Evolutionary conservation across 805 yeast genomes (phyloP), one percentile per base, ranked within the genome.

Genomic region (Vanderwaltozyma verrucispora): DNA sequence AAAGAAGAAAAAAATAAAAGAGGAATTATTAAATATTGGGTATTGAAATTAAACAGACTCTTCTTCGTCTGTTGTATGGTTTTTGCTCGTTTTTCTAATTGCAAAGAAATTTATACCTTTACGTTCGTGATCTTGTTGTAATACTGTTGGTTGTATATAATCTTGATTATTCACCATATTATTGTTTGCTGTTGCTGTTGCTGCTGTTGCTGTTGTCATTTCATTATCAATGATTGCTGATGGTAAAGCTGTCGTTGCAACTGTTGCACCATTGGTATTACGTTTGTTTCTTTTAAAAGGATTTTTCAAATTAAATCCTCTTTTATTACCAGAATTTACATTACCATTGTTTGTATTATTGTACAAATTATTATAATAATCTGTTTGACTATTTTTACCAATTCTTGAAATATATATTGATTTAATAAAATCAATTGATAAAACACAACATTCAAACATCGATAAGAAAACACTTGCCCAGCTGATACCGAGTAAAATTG

Each of bases 101-200:
- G 77, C 80, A 69, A 80, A 81, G 62, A 80, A 81, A 61, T 83
- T 77, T 51, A 81, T 80, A 33, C 88, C 88, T 44, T 48, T 56
- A 45, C 46, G 62, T 40, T 46, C 52, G 48, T 14, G 37, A 23
- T 43, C 54, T 45, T 42, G 51, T 42, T 38, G 52, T 28, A 40
- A 46, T 21, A 19, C 15, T 30, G 26, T 7, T 28, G 23, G 11
- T 31, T 30, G n/a, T 13, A 8, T 10, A 10, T 24, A 4, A 10
- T 21, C 6, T 21, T 21, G 24, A 10, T 10, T 21, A 6, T 7
- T 21, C 24, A 21, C 6, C 24, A 7, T 7, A 6, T 21, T 7
- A 21, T 7, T 6, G 24, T 21, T 10, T 10, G 10, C 10, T 21
- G 24, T 21, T 21, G 6, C 10, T 21, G 9, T 21, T 21, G 24